These are phyloP conservation scores for Mrakiaceae sp. DNA, from an alignment of 1,284 basidiomycete genomes.

Conservation along the genomic window DNA sequence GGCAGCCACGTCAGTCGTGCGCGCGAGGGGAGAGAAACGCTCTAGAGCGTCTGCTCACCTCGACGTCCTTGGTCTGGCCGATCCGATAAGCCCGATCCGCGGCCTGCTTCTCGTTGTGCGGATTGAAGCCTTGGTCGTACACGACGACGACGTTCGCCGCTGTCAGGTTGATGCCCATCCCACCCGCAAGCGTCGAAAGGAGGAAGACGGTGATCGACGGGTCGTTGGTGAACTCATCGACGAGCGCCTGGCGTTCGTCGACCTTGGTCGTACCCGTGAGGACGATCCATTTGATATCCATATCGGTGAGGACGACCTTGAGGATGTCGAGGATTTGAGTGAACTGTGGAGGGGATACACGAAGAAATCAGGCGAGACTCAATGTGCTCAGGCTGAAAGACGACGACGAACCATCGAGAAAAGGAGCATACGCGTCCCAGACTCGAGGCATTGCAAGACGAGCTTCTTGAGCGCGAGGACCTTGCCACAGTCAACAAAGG, in stretches of 20 bases:
- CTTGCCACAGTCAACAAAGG: conserved; percentile 85
- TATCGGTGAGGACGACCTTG: conserved; percentile 67
- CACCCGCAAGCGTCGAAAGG: conserved; percentile 85
- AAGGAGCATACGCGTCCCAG: conserved; percentile 74
- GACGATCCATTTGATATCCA: conserved; percentile 68
- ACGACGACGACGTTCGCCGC: conserved; percentile 88
- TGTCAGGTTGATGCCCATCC: conserved; percentile 67
- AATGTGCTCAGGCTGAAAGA: background rate
- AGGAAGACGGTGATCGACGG: conserved; percentile 83
- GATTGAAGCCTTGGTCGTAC: conserved; percentile 97
- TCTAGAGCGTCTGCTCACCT: conserved; percentile 34
- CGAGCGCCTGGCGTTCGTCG: conserved; percentile 80
- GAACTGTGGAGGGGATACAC: conserved; percentile 46
- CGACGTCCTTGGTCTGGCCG: conserved; percentile 81
- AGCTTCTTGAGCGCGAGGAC: conserved; percentile 62
- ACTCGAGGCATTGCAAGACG: conserved; percentile 54
- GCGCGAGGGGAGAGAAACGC: background rate
- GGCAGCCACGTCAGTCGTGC: background rate
- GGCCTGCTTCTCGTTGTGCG: conserved; percentile 76
- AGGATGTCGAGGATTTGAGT: conserved; percentile 91
- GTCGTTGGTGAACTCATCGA: conserved; percentile 96
- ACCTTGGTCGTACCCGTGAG: conserved; percentile 91
- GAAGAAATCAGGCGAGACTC: background rate
- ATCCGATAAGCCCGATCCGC: conserved; percentile 98
- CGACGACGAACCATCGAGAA: conserved; percentile 66